Evolutionary conservation across 495 filamentous ascomycete species (phyloP), one percentile per base, ranked within the genome.

Genomic region (Hypoxylon intermedium): DNA sequence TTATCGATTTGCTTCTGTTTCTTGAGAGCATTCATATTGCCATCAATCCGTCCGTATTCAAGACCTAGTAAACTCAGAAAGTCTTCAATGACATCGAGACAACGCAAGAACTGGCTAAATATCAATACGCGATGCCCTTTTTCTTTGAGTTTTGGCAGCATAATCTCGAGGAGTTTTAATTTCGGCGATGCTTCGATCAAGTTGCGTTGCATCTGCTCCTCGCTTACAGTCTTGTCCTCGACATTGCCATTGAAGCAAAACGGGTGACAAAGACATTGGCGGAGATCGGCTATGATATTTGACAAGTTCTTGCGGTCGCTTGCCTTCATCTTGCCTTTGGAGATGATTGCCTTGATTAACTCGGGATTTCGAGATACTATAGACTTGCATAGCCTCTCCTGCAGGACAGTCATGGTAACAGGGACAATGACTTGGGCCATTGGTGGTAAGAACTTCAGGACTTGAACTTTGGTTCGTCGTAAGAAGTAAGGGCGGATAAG

Each of bases 371-470:
- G 91, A 5, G 89, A 83, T 46, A 98, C 81, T 53, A 98, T 97
- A 0, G 90, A 94, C 65, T 92, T 96, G 77, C 93, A 98, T 0
- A 99, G 81, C 68, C 90, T 94, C 75, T 96, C 93, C 68, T 98
- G 95, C 6, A 99, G 77, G 24, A 91, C 77, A 5, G 88, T 89
- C 93, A 98, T 96, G 9, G 90, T 90, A 5, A 98, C 86, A 0
- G 95, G 95, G 1, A 99, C 75, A 60, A 98, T 98, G 50, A 98
- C 89, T 69, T 98, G 93, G 0, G 88, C 89, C 85, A 98, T 89
- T 0, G 93, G 86, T 1, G 95, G 94, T 6, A 99, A 72, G 74
- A 96, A 95, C 6, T 86, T 91, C 18, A 99, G 78, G 2, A 97
- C 94, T 63, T 92, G 83, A 12, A 85, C 85, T 70, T 98, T 99